Percentiles rank a stretch among this genome's conserved stretches.
Evolutionary conservation across 441 rosid species (phyloP).

Genomic region (Syzygium syzygioides): DNA sequence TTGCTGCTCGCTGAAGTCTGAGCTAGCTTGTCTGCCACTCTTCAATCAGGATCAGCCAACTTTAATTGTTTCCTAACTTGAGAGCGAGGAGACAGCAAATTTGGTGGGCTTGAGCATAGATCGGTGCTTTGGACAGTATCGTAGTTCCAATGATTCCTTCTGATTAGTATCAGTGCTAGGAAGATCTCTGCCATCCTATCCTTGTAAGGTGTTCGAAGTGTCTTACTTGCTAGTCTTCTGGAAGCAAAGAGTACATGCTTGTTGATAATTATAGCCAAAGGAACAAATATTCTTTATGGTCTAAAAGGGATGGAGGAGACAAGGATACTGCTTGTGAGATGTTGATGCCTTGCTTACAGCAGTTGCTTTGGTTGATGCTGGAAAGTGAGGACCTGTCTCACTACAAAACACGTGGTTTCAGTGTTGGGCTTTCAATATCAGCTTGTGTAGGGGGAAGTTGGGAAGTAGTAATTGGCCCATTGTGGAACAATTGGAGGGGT

Average conservation of each 20-base stretch:
- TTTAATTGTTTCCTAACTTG: not conserved
- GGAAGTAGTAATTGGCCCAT: not conserved
- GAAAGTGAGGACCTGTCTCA: not conserved
- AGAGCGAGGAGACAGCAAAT: not conserved
- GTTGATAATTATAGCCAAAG: not conserved
- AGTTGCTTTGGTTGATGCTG: not conserved
- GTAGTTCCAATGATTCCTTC: not conserved
- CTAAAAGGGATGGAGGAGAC: not conserved
- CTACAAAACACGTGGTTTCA: not conserved
- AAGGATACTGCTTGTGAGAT: not conserved
- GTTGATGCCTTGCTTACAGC: not conserved
- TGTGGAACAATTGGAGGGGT: not conserved
- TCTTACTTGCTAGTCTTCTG: not conserved
- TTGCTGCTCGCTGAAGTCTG: not conserved
- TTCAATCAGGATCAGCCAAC: not conserved
- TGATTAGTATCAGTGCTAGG: not conserved
- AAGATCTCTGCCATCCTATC: not conserved
- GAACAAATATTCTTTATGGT: not conserved
- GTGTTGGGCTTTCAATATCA: not conserved
- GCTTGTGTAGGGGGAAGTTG: not conserved
- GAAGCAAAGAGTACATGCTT: not conserved
- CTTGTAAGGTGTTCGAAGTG: not conserved
- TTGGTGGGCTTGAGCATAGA: not conserved
- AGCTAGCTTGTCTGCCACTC: not conserved
- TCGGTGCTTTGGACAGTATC: not conserved